Evolutionary conservation across 148 eudicot genomes (phyloP).

Genomic region (Camellia lanceoleosa): DNA sequence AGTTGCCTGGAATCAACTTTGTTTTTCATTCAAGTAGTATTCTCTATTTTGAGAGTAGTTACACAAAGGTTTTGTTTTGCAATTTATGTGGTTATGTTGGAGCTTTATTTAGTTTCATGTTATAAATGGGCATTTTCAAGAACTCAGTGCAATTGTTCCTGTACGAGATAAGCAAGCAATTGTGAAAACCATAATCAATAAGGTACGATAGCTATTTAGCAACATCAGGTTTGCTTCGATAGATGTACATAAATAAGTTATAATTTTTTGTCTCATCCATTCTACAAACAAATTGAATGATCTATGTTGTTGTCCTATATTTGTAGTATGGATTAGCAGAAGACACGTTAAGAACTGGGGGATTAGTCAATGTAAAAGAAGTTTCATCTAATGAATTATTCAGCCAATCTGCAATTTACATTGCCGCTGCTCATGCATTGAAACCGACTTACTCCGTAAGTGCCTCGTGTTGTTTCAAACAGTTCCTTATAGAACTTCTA

Average conservation of each 20-base stretch:
- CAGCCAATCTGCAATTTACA: constrained; percentile 84
- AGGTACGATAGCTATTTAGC: constrained; percentile 40
- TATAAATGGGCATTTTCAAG: constrained; percentile 43
- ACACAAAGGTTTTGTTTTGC: background rate
- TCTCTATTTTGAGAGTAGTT: background rate
- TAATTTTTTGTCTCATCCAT: too few species aligned
- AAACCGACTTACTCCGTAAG: constrained; percentile 83
- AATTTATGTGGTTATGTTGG: background rate
- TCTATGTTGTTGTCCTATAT: background rate
- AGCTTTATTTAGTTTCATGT: background rate
- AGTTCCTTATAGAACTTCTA: background rate
- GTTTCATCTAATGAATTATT: constrained; percentile 74
- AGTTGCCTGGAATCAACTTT: constrained; percentile 7
- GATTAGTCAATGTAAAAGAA: constrained; percentile 44
- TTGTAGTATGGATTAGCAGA: constrained; percentile 96
- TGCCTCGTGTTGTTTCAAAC: constrained; percentile 8
- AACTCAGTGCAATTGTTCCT: constrained; percentile 93
- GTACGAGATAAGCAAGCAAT: constrained; percentile 86
- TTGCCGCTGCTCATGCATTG: constrained; percentile 95
- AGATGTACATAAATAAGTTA: background rate
- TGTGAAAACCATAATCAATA: constrained; percentile 75
- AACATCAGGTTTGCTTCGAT: background rate
- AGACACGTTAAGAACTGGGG: constrained; percentile 77
- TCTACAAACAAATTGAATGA: too few species aligned
- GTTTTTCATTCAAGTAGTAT: background rate